Conservation (phyloP, 116 monocot species). For the Phalaenopsis hybrid region DNA sequence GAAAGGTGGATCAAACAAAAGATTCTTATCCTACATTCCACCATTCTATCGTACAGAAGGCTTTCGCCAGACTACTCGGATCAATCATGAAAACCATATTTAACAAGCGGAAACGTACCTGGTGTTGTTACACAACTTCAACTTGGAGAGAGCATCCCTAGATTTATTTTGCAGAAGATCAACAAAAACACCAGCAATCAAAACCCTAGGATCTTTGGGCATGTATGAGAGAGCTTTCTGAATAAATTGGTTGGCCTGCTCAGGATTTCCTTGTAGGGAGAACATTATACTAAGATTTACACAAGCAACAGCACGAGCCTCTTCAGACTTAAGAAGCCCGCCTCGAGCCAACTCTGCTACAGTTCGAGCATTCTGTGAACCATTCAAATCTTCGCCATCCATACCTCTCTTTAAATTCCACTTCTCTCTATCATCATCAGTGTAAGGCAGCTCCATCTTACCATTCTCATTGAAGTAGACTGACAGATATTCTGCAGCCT, state of each 20-base stretch:
- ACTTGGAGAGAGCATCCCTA: slow-evolving; percentile 58
- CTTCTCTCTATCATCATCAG: slow-evolving; percentile 51
- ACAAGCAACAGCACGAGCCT: slow-evolving; percentile 48
- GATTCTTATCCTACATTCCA: slow-evolving; percentile 4
- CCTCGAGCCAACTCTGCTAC: not conserved
- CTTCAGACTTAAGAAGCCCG: slow-evolving; percentile 50
- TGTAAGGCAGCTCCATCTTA: slow-evolving; percentile 47
- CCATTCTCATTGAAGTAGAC: slow-evolving; percentile 34
- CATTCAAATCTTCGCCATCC: slow-evolving; percentile 40
- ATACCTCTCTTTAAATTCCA: slow-evolving; percentile 27
- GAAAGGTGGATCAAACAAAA: not conserved
- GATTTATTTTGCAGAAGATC: slow-evolving; percentile 58
- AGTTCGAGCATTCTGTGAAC: slow-evolving; percentile 2
- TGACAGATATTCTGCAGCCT: slow-evolving; percentile 67
- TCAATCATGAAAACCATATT: not conserved
- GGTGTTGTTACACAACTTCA: slow-evolving; percentile 52
- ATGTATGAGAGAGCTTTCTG: slow-evolving; percentile 31
- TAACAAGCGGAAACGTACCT: slow-evolving; percentile 25
- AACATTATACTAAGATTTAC: slow-evolving; percentile 43
- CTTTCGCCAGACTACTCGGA: not conserved
- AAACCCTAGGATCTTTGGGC: slow-evolving; percentile 58
- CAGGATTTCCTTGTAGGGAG: slow-evolving; percentile 58
- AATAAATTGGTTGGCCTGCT: slow-evolving; percentile 40
- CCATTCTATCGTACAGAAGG: slow-evolving; percentile 4
- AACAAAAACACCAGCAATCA: slow-evolving; percentile 56